Percentiles rank a stretch among this genome's conserved stretches.
Evolutionary conservation across 805 yeast genomes (phyloP).

Genomic region (Yamadazyma sp.): DNA sequence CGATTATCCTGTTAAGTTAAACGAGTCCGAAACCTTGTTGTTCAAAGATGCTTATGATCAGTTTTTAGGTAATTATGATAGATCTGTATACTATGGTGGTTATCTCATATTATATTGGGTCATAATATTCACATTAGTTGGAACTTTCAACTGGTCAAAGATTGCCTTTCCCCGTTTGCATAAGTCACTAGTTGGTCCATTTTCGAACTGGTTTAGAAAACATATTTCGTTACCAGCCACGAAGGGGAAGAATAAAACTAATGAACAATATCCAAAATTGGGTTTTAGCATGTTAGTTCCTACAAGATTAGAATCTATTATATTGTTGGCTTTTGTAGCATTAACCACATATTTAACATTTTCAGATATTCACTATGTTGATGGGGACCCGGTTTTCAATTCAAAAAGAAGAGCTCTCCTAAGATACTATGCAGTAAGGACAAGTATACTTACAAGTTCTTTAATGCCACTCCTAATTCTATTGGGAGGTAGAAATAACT

Average conservation of each 20-base stretch:
- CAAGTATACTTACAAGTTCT: constrained; percentile 27
- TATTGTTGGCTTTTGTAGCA: constrained; percentile 27
- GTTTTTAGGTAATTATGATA: constrained; percentile 39
- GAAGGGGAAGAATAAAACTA: constrained; percentile 23
- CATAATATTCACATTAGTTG: constrained; percentile 21
- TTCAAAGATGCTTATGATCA: constrained; percentile 30
- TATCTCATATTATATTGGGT: constrained; percentile 31
- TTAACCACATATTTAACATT: constrained; percentile 26
- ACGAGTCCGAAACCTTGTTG: constrained; percentile 16
- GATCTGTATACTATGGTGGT: constrained; percentile 44
- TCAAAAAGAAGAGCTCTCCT: constrained; percentile 31
- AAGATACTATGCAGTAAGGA: constrained; percentile 40
- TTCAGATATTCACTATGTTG: constrained; percentile 20
- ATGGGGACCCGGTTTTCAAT: constrained; percentile 35
- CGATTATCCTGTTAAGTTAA: constrained; percentile 25
- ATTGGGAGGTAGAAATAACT: constrained; percentile 35
- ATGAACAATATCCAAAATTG: constrained; percentile 18
- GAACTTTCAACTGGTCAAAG: constrained; percentile 33
- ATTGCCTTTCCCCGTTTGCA: constrained; percentile 20
- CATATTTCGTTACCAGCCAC: constrained; percentile 40
- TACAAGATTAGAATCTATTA: constrained; percentile 35
- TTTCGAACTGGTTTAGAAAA: constrained; percentile 30
- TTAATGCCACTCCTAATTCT: constrained; percentile 31
- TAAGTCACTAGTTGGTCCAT: constrained; percentile 22
- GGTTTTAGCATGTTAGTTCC: constrained; percentile 36